Conservation (phyloP, 805 yeast species). For the Wickerhamomyces bovis region DNA sequence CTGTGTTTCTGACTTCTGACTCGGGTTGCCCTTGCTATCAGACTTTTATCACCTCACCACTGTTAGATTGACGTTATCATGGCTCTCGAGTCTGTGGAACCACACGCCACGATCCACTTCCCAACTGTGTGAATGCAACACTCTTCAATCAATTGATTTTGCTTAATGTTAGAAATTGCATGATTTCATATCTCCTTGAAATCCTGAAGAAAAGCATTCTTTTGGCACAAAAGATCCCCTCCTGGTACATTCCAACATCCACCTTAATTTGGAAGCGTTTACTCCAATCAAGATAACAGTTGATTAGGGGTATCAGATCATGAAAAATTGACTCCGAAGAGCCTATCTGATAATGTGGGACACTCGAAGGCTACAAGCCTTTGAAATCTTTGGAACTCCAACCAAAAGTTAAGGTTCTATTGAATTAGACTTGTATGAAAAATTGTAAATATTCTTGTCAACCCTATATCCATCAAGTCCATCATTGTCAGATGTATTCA, state of each 20-base stretch:
- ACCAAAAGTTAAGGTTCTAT: neutral
- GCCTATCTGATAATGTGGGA: too few species aligned
- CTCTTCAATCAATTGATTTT: neutral
- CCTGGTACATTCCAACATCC: neutral
- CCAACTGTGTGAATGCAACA: neutral
- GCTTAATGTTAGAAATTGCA: neutral
- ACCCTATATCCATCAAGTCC: neutral
- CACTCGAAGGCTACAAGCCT: neutral
- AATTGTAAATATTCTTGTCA: neutral
- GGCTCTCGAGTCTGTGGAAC: conserved; percentile 1
- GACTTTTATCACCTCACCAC: conserved; percentile 21
- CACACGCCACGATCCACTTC: too few species aligned
- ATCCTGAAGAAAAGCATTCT: neutral
- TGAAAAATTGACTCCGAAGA: neutral
- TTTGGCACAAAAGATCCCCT: neutral
- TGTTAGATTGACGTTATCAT: conserved; percentile 23
- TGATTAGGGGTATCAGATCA: neutral
- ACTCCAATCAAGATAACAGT: neutral
- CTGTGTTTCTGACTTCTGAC: neutral
- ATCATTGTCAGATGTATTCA: conserved; percentile 4
- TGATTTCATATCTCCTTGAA: neutral
- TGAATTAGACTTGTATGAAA: conserved; percentile 3
- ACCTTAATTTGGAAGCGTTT: neutral
- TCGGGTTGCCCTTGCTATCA: neutral
- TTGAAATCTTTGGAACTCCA: neutral